Conservation (phyloP, 78 protist species). For the Goniomonas avonlea region DNA sequence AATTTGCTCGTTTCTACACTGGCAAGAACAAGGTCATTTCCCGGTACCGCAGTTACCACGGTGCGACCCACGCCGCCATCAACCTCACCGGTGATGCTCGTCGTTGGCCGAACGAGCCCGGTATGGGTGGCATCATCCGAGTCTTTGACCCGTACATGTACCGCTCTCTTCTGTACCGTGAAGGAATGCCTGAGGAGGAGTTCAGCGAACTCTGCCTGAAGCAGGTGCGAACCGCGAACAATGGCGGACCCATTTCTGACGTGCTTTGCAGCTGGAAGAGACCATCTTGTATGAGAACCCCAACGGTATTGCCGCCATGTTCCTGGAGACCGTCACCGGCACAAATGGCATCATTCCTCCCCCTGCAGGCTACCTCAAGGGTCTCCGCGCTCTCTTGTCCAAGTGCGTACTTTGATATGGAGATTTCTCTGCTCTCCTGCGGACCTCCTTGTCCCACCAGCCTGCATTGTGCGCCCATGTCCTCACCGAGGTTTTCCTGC, state of each 20-base stretch:
- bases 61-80: slow-evolving; percentile 48
- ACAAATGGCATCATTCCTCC: slow-evolving; percentile 52
- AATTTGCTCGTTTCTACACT: slow-evolving; percentile 44
- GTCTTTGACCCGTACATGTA: slow-evolving; percentile 50
- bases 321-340: slow-evolving; percentile 52
- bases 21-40: slow-evolving; percentile 51
- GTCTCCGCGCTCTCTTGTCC: slow-evolving; percentile 49
- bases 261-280: too few species aligned
- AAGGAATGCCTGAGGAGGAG: slow-evolving; percentile 52
- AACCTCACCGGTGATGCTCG: slow-evolving; percentile 56
- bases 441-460: too few species aligned
- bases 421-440: too few species aligned
- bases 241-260: too few species aligned
- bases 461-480: too few species aligned
- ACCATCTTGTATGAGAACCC: slow-evolving; percentile 42
- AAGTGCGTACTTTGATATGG: too few species aligned
- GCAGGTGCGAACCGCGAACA: too few species aligned
- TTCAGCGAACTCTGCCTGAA: slow-evolving; percentile 15
- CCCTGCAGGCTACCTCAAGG: slow-evolving; percentile 53
- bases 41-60: slow-evolving; percentile 59
- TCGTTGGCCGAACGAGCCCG: slow-evolving; percentile 54
- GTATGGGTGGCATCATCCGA: slow-evolving; percentile 40
- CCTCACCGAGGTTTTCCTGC: too few species aligned
- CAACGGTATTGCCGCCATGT: slow-evolving; percentile 44
- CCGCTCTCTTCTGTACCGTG: slow-evolving; percentile 31